A percentile compares a stretch with the other conserved stretches of the same genome.
These are phyloP conservation scores for Aspergillus ibericus DNA, from an alignment of 2,329 filamentous ascomycete species.

Conservation along the genomic window DNA sequence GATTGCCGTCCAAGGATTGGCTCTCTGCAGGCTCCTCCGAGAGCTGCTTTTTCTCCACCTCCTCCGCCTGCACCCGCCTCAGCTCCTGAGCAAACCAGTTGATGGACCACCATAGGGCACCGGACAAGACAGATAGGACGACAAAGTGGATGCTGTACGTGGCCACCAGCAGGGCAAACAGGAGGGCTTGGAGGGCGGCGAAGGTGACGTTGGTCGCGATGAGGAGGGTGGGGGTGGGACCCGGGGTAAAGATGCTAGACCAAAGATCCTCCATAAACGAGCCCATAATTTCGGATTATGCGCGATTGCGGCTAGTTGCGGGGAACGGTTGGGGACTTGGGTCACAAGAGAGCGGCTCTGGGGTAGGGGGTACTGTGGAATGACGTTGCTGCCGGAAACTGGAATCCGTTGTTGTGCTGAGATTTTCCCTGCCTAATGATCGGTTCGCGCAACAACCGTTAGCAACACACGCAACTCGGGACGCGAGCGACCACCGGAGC, in stretches of 20 bases:
- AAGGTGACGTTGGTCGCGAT: conserved; percentile 89
- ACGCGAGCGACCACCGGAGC: neutral
- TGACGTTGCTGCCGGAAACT: conserved; percentile 17
- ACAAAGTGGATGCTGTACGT: conserved; percentile 90
- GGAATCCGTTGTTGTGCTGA: conserved; percentile 12
- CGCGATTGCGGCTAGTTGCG: conserved; percentile 4
- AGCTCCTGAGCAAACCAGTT: conserved; percentile 90
- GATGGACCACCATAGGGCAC: conserved; percentile 84
- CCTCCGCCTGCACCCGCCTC: conserved; percentile 51
- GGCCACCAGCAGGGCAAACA: conserved; percentile 71
- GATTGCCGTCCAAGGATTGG: conserved; percentile 19
- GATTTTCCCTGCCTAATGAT: neutral
- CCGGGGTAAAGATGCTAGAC: conserved; percentile 90
- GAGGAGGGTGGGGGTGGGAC: conserved; percentile 82
- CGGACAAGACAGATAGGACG: conserved; percentile 75
- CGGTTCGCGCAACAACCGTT: neutral
- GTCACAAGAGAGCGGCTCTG: neutral
- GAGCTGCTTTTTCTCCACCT: conserved; percentile 45
- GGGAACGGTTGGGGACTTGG: conserved; percentile 1
- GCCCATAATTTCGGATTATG: conserved; percentile 34
- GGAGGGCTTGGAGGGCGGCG: conserved; percentile 75
- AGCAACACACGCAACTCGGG: neutral
- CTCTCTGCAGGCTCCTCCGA: conserved; percentile 37
- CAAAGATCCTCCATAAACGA: conserved; percentile 73
- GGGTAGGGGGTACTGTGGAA: neutral